phyloP scores from a whole-genome alignment of 176 grass and related monocot species.

The Chrysopogon serrulatus region DNA sequence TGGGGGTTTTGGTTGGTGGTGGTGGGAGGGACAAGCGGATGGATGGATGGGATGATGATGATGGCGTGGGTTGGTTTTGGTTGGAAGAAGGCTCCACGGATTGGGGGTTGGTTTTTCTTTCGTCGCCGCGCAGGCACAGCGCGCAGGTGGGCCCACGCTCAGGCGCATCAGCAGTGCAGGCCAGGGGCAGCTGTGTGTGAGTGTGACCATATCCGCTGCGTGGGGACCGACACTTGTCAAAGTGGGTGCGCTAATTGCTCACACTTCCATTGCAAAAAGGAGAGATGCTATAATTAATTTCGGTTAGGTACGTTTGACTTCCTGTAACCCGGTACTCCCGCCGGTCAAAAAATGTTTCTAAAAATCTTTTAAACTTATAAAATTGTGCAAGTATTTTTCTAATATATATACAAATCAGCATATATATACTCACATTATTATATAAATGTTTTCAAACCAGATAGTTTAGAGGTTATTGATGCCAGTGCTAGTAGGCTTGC shows the following conservation, averaged over 20 bases:
- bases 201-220: background rate
- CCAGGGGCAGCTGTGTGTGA: background rate
- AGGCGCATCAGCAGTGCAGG: background rate
- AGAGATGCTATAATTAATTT: background rate
- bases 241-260: background rate
- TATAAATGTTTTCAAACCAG: background rate
- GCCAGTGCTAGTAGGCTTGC: background rate
- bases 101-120: background rate
- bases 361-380: background rate
- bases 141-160: background rate
- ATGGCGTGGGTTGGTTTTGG: background rate
- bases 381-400: background rate
- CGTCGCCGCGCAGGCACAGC: background rate
- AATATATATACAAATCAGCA: background rate
- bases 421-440: background rate
- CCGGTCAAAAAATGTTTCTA: background rate
- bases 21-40: conserved; percentile 30
- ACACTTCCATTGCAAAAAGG: background rate
- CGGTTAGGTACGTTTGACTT: background rate
- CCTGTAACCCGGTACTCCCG: background rate
- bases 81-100: background rate
- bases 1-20: conserved; percentile 38
- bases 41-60: conserved; percentile 6
- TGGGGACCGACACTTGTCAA: conserved; percentile 25
- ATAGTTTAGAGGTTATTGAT: background rate